Base-by-base conservation (phyloP, 441 rosid genomes). In the Syzygium syzygioides region DNA sequence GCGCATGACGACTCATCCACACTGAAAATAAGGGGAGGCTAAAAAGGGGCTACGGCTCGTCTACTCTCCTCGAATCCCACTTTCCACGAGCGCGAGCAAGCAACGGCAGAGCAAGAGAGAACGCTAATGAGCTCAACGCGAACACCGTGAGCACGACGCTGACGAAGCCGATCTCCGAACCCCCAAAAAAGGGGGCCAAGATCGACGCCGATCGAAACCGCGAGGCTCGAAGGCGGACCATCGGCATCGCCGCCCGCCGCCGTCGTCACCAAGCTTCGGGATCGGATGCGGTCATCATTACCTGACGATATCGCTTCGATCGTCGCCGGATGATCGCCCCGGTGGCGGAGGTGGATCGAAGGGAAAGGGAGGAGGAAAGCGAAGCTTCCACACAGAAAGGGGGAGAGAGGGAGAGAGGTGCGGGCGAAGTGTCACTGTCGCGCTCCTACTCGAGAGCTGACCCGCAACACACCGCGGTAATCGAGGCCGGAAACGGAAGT, bases 21-120 rank as follows among this genome's bases (percentile, higher is more conserved):
- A 17, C 41, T 17, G 18, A 30, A 30, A 66, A 30, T 8, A 34
- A 37, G 1, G 0, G 0, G 76, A 23, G 0, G 6, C 55, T 0
- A 32, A 15, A 66, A 17, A 17, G 76, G 41, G 30, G 41, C 76
- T 34, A 4, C 37, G 9, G 20, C 80, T 71, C 80, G 50, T 20
- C 28, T 20, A 23, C 9, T 50, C 0, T 41, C 83, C 83, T 23
- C 83, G n/a, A 76, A 41, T 23, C 25, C 83, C 52, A 76, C 52
- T 41, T 41, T 26, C 18, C 53, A 13, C 83, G n/a, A 3, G 2
- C 52, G 12, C n/a, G 3, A 76, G 83, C 83, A 2, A 41, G 48
- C 83, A 23, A 76, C 28, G 52, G 11, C 66, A 60, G 66, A 28
- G 17, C 66, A 12, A 12, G 15, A 28, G 83, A 41, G 52, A 12